phyloP scores from a whole-genome alignment of 2,329 filamentous ascomycete genomes.

The Ceratocystis eucalypticola region DNA sequence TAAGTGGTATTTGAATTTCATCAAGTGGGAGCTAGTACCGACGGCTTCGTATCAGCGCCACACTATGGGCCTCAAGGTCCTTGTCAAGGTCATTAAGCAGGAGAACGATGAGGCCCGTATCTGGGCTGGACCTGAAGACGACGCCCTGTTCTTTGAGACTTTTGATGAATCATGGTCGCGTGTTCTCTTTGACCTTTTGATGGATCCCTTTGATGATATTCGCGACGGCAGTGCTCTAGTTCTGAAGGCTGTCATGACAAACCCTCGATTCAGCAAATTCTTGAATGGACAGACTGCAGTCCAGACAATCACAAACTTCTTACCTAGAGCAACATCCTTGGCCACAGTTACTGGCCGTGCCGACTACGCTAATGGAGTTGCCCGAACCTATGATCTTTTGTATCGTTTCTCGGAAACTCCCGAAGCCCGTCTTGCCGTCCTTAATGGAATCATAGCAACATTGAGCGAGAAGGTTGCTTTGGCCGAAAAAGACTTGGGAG shows the following conservation, averaged over 20 bases:
- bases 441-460: constrained; percentile 43
- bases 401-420: constrained; percentile 41
- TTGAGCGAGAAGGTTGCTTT: constrained; percentile 51
- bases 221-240: constrained; percentile 44
- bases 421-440: constrained; percentile 35
- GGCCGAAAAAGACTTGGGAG: constrained; percentile 51
- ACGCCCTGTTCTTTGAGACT: constrained; percentile 29
- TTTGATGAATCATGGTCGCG: constrained; percentile 42
- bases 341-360: constrained; percentile 65
- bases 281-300: constrained; percentile 15
- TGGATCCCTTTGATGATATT: constrained; percentile 91
- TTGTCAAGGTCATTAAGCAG: constrained; percentile 53
- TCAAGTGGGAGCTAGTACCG: constrained; percentile 60
- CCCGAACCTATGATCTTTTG: constrained; percentile 58
- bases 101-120: constrained; percentile 43
- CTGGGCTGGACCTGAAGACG: constrained; percentile 30
- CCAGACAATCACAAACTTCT: constrained; percentile 34
- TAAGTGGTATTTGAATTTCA: constrained; percentile 59
- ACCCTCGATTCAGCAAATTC: constrained; percentile 25
- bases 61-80: constrained; percentile 61
- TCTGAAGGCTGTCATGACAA: constrained; percentile 36
- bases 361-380: constrained; percentile 85
- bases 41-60: constrained; percentile 85
- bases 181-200: constrained; percentile 60
- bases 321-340: constrained; percentile 39